Conservation (phyloP, 129 eudicot genomes). For the Pulicaria dysenterica region DNA sequence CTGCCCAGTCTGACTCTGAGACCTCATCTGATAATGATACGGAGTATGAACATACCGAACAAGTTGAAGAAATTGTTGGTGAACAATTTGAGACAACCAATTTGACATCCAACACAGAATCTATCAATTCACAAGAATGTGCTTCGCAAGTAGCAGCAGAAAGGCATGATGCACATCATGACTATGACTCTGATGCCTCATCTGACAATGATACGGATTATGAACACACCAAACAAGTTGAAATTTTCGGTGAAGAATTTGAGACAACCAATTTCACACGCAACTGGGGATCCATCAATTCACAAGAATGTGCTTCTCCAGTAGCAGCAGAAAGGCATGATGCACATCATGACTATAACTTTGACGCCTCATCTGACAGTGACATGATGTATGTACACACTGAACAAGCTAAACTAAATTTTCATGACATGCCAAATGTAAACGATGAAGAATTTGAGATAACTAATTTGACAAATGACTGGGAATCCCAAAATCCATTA, state of each 20-base stretch:
- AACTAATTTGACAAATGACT: conserved; percentile 7
- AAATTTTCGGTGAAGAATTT: conserved; percentile 8
- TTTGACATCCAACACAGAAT: conserved; percentile 1
- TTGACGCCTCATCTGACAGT: conserved; percentile 38
- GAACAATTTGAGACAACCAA: background rate
- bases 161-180: conserved; percentile 17
- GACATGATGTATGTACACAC: conserved; percentile 16
- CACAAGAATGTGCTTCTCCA: background rate
- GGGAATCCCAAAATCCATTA: conserved; percentile 12
- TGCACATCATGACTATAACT: conserved; percentile 30
- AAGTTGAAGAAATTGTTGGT: background rate
- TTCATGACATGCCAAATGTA: conserved; percentile 21
- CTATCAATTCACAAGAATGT: conserved; percentile 3
- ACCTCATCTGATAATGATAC: conserved; percentile 1
- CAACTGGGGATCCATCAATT: conserved; percentile 10
- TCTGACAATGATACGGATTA: conserved; percentile 29
- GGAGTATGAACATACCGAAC: background rate
- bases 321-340: background rate
- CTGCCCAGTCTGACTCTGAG: conserved; percentile 5
- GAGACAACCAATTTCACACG: background rate
- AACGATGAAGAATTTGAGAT: background rate
- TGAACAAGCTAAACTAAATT: conserved; percentile 16
- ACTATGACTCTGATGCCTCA: conserved; percentile 39
- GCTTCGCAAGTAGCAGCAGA: no score
- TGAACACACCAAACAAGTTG: conserved; percentile 17